Evolutionary conservation across 1,284 basidiomycete genomes (phyloP).

Genomic region (Trametes hirsuta): DNA sequence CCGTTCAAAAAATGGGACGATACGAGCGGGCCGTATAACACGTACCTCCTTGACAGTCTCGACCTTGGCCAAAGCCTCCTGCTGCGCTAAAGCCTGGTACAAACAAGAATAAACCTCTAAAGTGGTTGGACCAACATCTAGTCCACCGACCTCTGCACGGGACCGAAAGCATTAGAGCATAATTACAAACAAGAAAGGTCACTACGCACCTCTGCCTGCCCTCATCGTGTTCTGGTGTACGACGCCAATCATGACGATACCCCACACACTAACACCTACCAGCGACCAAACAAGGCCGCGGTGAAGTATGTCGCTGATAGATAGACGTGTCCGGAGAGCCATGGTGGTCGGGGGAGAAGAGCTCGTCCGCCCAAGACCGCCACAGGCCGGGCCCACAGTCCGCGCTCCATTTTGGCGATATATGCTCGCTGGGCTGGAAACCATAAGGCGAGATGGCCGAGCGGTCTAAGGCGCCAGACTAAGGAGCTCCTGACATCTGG

Average conservation of each 20-base stretch:
- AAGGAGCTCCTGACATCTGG: constrained; percentile 45
- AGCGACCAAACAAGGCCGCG: constrained; percentile 33
- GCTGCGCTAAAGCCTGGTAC: constrained; percentile 17
- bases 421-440: too few relatives aligned
- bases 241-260: constrained; percentile 35
- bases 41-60: constrained; percentile 7
- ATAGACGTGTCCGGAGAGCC: constrained; percentile 24
- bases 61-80: constrained; percentile 9
- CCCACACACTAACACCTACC: constrained; percentile 34
- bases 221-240: constrained; percentile 34
- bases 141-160: constrained; percentile 11
- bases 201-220: constrained; percentile 32
- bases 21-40: background rate
- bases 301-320: constrained; percentile 32
- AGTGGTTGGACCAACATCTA: too few relatives aligned
- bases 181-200: background rate
- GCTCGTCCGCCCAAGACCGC: too few relatives aligned
- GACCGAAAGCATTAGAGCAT: background rate
- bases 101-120: background rate
- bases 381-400: too few relatives aligned
- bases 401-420: too few relatives aligned
- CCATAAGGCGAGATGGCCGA: constrained; percentile 66
- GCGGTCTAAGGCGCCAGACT: constrained; percentile 87
- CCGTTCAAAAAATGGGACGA: background rate
- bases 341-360: constrained; percentile 8